Evolutionary conservation across 1,284 basidiomycete genomes (phyloP), one percentile per base, ranked within the genome.

Genomic region (Ustilago curta): DNA sequence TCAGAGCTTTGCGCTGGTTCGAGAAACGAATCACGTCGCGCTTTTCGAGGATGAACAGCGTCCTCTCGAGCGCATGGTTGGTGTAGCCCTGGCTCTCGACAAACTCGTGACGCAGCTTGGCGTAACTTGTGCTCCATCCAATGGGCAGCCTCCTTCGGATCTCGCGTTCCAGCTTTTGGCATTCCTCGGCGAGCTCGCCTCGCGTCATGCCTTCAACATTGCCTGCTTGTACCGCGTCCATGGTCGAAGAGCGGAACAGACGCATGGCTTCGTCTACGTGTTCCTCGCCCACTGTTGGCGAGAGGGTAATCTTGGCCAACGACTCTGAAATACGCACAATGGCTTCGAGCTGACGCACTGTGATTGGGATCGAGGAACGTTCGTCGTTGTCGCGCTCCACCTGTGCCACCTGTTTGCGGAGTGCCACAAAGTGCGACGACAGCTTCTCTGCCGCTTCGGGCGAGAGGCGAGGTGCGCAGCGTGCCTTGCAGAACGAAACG

Each of bases 241-340:
- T 98, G 1, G 97, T 99, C 18, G 95, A 97, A 86, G 92, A 97
- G 81, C 97, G 97, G 91, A 99, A 99, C 27, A 99, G 87, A 7
- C 97, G 91, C 82, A 99, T 98, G 6, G 97, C 93, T 86, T 99
- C 97, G 85, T 99, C 95, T 37, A 99, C 97, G 79, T 99, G 96
- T 84, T 97, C 92, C 64, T 92, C 91, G 77, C 91, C 90, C 5
- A 99, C 97, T 4, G 91, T 89, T 0, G 94, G 89, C 2, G 91
- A 91, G 21, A 99, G 88, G 0, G 94, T 95, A 86, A 99, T 90
- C 85, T 99, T 99, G 31, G 96, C 95, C 18, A 98, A 88, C 3
- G 95, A 92, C 86, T 99, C 97, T 5, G 95, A 97, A 82, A 99
- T 99, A 47, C 97, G 95, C 80, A 99, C 94, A 80, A 99, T 97